Base-by-base conservation (phyloP, 257 asterid species). In the Plantago ovata region DNA sequence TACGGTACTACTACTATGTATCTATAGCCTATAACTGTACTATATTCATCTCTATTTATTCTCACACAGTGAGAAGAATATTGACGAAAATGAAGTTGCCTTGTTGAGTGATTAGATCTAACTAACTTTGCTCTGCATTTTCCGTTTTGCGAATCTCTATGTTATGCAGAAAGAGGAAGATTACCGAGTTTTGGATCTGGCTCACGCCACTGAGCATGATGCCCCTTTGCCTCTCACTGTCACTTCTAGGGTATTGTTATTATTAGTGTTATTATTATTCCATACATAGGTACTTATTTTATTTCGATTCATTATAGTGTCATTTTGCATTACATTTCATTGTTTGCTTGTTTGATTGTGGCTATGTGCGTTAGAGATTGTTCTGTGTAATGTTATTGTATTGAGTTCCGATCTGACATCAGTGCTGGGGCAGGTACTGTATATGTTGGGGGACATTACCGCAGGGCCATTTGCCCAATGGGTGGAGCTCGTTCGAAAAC, bases 401-500 rank as follows among this genome's bases (percentile, higher is more conserved):
- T 24, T 24, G 32, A 2, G 32, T 24, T 24, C 2, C 2, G n/a
- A n/a, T n/a, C n/a, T n/a, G n/a, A n/a, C n/a, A n/a, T n/a, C n/a
- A n/a, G n/a, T n/a, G n/a, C n/a, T 62, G 63, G 51, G 66, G 78
- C 85, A 93, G 99, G 99, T 89, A 61, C 72, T 89, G 89, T 93
- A 79, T 77, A 86, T 50, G 56, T 23, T 50, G 38, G 56, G 56
- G 70, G 98, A 93, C 61, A 89, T 93, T 51, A 81, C 95, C 12
- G 86, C 96, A 13, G 97, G 95, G 63, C 95, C 98, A 19, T 89
- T 93, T 61, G 82, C 94, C 6, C 96, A 93, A 84, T 93, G 98
- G 98, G 77, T 93, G 81, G 98, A 89, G 72, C 86, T 86, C 65
- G 98, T 86, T n/a, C 96, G 98, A 47, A 86, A 82, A 69, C 89